phyloP scores from a whole-genome alignment of 805 yeast species.

The Pichia sporocuriosa region DNA sequence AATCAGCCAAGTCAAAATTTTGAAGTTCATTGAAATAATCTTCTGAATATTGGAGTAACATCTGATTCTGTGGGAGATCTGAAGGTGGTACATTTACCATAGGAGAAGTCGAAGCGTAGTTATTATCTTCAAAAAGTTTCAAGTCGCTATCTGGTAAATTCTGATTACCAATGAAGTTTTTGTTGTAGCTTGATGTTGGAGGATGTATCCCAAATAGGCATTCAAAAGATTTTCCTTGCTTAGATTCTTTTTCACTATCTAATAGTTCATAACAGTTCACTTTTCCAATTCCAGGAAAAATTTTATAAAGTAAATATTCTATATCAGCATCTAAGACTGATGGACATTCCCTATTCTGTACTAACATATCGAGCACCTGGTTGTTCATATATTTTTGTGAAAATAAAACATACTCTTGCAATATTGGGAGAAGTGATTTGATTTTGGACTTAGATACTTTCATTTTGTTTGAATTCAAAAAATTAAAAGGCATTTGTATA shows the following conservation, averaged over 20 bases:
- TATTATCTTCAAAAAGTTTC: constrained; percentile 32
- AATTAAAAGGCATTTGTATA: constrained; percentile 51
- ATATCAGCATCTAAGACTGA: constrained; percentile 16
- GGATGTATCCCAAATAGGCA: constrained; percentile 19
- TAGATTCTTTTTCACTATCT: constrained; percentile 13
- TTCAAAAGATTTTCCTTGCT: constrained; percentile 19
- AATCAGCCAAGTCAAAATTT: constrained; percentile 11
- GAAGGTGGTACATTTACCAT: constrained; percentile 13
- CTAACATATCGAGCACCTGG: constrained; percentile 6
- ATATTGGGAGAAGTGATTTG: constrained; percentile 23
- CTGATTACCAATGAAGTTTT: background rate
- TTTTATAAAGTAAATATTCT: constrained; percentile 17
- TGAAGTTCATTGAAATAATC: background rate
- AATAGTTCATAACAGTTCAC: constrained; percentile 22
- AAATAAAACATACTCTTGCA: constrained; percentile 26
- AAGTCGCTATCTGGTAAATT: background rate
- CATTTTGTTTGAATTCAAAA: constrained; percentile 34
- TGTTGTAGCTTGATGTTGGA: background rate
- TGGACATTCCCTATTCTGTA: constrained; percentile 19
- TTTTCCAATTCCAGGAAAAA: constrained; percentile 25
- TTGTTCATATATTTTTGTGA: constrained; percentile 17
- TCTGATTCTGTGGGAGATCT: background rate
- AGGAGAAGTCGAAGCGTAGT: constrained; percentile 30
- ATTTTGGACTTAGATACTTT: constrained; percentile 19
- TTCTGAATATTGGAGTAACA: background rate